Evolutionary conservation across 2,329 filamentous ascomycete genomes (phyloP).

Genomic region (Paraconiothyrium sp.): DNA sequence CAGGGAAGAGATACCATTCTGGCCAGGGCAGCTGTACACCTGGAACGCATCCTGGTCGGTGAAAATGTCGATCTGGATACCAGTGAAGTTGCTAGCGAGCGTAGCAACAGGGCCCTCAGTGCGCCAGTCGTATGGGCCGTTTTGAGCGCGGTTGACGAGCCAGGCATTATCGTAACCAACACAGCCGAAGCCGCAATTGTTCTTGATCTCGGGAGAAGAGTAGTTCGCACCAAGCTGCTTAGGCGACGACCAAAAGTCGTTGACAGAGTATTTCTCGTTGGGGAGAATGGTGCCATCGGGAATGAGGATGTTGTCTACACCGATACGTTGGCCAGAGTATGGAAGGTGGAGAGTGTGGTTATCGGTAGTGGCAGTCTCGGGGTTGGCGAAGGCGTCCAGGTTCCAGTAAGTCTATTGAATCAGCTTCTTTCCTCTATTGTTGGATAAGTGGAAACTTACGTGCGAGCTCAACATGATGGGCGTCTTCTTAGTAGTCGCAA

Average conservation of each 20-base stretch:
- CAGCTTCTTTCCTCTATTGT: constrained; percentile 8
- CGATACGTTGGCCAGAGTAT: constrained; percentile 75
- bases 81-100: constrained; percentile 77
- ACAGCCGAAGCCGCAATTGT: constrained; percentile 84
- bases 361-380: constrained; percentile 69
- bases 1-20: constrained; percentile 66
- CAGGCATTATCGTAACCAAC: constrained; percentile 85
- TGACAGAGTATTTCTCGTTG: constrained; percentile 73
- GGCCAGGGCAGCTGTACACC: constrained; percentile 82
- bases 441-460: constrained; percentile 52
- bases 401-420: constrained; percentile 77
- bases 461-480: constrained; percentile 83
- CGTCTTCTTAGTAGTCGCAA: constrained; percentile 77
- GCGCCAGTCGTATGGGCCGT: constrained; percentile 71
- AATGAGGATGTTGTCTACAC: constrained; percentile 65
- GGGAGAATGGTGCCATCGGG: constrained; percentile 69
- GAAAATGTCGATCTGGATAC: constrained; percentile 83
- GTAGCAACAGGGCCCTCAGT: constrained; percentile 67
- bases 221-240: constrained; percentile 82
- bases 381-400: constrained; percentile 80
- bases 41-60: constrained; percentile 89
- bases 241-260: constrained; percentile 83
- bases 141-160: constrained; percentile 69
- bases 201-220: constrained; percentile 67
- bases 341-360: constrained; percentile 80